These are phyloP conservation scores for Neolentinus lepideus DNA, from an alignment of 1,284 basidiomycete species.

Conservation along the genomic window DNA sequence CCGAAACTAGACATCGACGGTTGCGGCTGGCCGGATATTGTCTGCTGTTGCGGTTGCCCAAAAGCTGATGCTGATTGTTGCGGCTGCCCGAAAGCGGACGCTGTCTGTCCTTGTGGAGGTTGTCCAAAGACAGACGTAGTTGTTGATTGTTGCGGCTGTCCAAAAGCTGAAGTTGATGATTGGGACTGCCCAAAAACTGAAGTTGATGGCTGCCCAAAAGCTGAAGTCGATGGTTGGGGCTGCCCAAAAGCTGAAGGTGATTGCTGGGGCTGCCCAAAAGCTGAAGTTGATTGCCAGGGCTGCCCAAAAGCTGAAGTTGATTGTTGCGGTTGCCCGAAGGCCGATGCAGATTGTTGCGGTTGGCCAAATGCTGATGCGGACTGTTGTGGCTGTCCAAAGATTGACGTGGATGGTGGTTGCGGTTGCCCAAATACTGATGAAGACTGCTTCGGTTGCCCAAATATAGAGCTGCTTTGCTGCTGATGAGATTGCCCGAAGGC, in stretches of 20 bases:
- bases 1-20: constrained; percentile 23
- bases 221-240: constrained; percentile 8
- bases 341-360: constrained; percentile 11
- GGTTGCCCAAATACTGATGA: background rate
- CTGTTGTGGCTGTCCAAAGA: constrained; percentile 1
- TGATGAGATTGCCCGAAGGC: background rate
- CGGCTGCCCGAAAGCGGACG: constrained; percentile 3
- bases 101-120: background rate
- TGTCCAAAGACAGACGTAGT: constrained; percentile 22
- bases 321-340: constrained; percentile 15
- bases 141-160: constrained; percentile 8
- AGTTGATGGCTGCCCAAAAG: constrained; percentile 6
- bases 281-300: constrained; percentile 15
- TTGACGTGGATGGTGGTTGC: background rate
- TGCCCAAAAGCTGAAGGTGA: constrained; percentile 8
- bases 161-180: constrained; percentile 5
- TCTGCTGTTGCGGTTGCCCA: constrained; percentile 7
- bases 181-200: constrained; percentile 10
- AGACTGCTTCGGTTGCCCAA: constrained; percentile 2
- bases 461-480: background rate
- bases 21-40: constrained; percentile 14
- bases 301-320: constrained; percentile 23
- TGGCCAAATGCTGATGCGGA: background rate
- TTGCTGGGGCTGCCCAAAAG: constrained; percentile 22
- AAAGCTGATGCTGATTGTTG: constrained; percentile 1